Evolutionary conservation across 805 yeast species (phyloP).

Genomic region (Dipodascus albidus): DNA sequence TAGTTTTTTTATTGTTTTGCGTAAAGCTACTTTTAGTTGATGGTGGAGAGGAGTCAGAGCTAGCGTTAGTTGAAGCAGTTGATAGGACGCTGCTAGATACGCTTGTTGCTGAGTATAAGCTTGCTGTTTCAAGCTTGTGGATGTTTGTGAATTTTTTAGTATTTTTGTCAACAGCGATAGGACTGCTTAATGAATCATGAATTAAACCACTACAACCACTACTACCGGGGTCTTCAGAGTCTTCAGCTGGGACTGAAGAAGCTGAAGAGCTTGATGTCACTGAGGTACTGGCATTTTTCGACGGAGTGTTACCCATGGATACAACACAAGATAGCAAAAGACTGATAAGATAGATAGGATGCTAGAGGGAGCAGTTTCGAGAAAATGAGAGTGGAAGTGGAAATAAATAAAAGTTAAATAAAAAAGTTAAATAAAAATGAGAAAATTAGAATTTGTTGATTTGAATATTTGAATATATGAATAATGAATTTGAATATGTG

Average conservation of each 20-base stretch:
- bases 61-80: neutral
- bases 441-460: no score
- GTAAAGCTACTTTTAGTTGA: neutral
- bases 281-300: constrained; percentile 2
- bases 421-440: no score
- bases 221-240: constrained; percentile 2
- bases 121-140: neutral
- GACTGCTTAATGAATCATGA: neutral
- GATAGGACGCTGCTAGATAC: neutral
- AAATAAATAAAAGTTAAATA: no score
- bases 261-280: neutral
- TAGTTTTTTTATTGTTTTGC: neutral
- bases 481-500: no score
- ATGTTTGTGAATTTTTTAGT: neutral
- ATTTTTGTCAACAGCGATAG: neutral
- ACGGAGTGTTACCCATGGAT: constrained; percentile 1
- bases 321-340: neutral
- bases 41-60: neutral
- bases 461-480: no score
- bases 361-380: no score
- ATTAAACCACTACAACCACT: constrained; percentile 1
- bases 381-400: no score
- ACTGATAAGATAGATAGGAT: no score
- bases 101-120: neutral
- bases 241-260: neutral